Percentiles rank a stretch among this genome's conserved stretches.
phyloP scores from a whole-genome alignment of 352 stramenopile species.

The Saprolegnia parasitica region DNA sequence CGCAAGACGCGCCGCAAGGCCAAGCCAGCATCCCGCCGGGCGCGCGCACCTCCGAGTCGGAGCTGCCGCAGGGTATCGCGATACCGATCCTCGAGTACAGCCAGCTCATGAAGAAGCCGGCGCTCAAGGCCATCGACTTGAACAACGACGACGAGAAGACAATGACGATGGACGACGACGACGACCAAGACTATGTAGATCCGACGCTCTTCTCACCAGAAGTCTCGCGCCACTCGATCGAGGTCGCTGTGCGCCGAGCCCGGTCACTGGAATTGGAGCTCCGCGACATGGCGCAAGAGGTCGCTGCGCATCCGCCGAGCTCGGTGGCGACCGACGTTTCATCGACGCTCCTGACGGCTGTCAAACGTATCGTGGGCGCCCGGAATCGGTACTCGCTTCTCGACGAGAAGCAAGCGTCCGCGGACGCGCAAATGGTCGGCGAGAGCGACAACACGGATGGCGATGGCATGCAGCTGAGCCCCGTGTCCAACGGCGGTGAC shows the following conservation, averaged over 20 bases:
- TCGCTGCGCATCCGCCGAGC: constrained; percentile 1
- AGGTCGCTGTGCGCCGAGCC: constrained; percentile 73
- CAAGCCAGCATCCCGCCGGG: constrained; percentile 14
- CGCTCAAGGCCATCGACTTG: neutral
- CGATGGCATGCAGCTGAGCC: constrained; percentile 77
- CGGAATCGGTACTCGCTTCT: constrained; percentile 15
- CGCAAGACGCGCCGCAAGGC: neutral
- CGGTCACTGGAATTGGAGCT: constrained; percentile 67
- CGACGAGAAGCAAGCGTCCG: constrained; percentile 49
- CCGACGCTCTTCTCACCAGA: constrained; percentile 75
- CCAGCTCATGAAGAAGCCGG: constrained; percentile 21
- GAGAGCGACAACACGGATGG: constrained; percentile 71
- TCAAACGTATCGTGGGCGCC: constrained; percentile 31
- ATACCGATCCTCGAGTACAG: constrained; percentile 13
- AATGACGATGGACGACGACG: neutral
- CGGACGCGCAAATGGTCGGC: constrained; percentile 37
- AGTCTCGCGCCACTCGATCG: constrained; percentile 73
- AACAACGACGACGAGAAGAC: constrained; percentile 4
- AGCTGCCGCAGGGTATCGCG: constrained; percentile 9
- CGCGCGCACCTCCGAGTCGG: constrained; percentile 19
- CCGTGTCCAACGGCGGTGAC: constrained; percentile 55
- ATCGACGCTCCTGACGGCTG: constrained; percentile 16
- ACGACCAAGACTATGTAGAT: constrained; percentile 60
- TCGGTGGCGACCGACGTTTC: constrained; percentile 15
- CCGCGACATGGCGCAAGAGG: constrained; percentile 47